Conservation (phyloP, 768 basidiomycete species). For the Trametes elegans region DNA sequence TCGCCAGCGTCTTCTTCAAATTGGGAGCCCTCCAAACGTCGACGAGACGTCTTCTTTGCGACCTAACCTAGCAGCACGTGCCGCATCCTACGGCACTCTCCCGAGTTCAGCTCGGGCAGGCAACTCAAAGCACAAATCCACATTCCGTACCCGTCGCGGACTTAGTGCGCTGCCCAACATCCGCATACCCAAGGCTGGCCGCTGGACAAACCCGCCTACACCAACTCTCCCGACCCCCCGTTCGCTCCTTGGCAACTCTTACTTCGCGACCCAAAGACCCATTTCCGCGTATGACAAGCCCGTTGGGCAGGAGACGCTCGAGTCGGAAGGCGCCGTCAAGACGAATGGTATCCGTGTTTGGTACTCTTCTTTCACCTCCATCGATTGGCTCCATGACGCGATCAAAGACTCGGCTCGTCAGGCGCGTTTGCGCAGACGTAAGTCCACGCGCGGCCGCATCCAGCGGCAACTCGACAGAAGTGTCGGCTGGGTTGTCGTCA, state of each 20-base stretch:
- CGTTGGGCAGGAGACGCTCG: constrained; percentile 31
- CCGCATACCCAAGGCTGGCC: constrained; percentile 26
- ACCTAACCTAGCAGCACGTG: constrained; percentile 21
- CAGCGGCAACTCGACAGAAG: constrained; percentile 69
- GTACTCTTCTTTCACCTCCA: constrained; percentile 87
- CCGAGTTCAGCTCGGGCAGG: constrained; percentile 19
- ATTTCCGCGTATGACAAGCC: constrained; percentile 72
- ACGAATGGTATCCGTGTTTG: constrained; percentile 90
- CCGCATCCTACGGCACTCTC: constrained; percentile 57
- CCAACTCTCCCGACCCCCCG: constrained; percentile 33
- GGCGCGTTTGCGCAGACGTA: constrained; percentile 64
- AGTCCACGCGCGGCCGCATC: constrained; percentile 65
- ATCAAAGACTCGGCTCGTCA: constrained; percentile 91
- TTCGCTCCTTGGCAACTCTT: constrained; percentile 30
- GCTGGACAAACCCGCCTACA: constrained; percentile 35
- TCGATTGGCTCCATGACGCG: constrained; percentile 96
- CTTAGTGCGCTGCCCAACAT: constrained; percentile 39
- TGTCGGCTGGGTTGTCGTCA: constrained; percentile 87
- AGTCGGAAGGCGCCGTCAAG: constrained; percentile 54
- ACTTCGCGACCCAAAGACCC: constrained; percentile 51
- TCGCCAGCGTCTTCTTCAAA: constrained; percentile 55
- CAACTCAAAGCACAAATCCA: constrained; percentile 13
- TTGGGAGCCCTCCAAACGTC: constrained; percentile 35
- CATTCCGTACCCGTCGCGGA: constrained; percentile 34
- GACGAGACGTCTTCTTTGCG: constrained; percentile 25